Evolutionary conservation across 1,139 yeast genomes (phyloP).

Genomic region (Waltiozyma sp.): DNA sequence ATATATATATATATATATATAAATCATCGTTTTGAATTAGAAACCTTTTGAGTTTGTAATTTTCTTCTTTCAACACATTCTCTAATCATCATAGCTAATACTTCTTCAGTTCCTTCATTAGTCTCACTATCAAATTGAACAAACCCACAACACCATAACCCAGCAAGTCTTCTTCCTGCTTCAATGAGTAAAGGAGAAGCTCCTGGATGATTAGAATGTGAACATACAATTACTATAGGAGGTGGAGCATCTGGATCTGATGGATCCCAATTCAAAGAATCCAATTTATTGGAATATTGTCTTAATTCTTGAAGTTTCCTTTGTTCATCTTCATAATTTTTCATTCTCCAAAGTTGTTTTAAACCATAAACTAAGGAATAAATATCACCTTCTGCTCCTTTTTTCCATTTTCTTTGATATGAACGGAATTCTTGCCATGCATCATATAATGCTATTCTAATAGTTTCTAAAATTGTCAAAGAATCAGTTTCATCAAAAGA

Average conservation of each 20-base stretch:
- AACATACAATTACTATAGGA: constrained; percentile 56
- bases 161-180: constrained; percentile 44
- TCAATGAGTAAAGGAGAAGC: constrained; percentile 49
- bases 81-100: constrained; percentile 43
- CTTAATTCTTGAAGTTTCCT: constrained; percentile 13
- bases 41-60: constrained; percentile 14
- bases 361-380: constrained; percentile 48
- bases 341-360: constrained; percentile 44
- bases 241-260: constrained; percentile 44
- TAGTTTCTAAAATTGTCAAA: constrained; percentile 33
- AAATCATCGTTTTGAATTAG: no score
- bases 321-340: constrained; percentile 16
- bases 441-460: constrained; percentile 46
- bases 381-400: constrained; percentile 55
- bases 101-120: constrained; percentile 40
- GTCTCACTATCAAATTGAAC: constrained; percentile 43
- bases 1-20: no score
- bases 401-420: constrained; percentile 44
- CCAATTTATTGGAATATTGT: constrained; percentile 15
- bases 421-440: constrained; percentile 63
- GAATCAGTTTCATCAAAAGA: constrained; percentile 21
- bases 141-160: constrained; percentile 54
- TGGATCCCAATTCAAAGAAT: constrained; percentile 29
- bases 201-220: constrained; percentile 43
- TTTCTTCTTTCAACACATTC: constrained; percentile 42